Percentiles rank a stretch among this genome's conserved stretches.
Conservation (phyloP, 257 asterid genomes). For the Schizonepeta tenuifolia region DNA sequence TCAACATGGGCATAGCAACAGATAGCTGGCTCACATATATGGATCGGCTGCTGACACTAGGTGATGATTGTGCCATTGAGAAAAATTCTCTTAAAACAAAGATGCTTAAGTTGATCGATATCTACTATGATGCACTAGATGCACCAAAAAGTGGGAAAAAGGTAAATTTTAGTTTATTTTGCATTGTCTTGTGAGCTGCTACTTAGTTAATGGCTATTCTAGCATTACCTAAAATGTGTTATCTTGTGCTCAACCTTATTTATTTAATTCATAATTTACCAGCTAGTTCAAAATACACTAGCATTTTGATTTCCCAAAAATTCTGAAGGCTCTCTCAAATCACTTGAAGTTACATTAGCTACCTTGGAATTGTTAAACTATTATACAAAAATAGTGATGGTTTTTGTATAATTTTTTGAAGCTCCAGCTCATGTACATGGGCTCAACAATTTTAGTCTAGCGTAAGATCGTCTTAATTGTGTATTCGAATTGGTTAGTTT, state of each 20-base stretch:
- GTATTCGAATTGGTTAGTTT: not conserved
- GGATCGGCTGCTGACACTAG: conserved; percentile 69
- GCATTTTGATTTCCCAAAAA: not conserved
- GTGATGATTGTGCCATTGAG: conserved; percentile 48
- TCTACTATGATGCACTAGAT: conserved; percentile 86
- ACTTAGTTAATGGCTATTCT: not conserved
- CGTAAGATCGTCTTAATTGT: not conserved
- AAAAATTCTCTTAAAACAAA: conserved; percentile 41
- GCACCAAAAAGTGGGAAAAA: conserved; percentile 89
- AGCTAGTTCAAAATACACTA: not conserved
- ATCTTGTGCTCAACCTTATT: not conserved
- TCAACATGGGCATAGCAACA: conserved; percentile 61
- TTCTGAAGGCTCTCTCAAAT: not conserved
- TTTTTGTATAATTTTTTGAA: not conserved
- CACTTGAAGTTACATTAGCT: not conserved
- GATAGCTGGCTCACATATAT: conserved; percentile 73
- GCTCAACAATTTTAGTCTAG: not conserved
- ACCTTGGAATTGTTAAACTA: not conserved
- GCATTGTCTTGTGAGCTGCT: not conserved
- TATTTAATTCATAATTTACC: not conserved
- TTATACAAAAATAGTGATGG: not conserved
- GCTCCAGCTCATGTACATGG: not conserved
- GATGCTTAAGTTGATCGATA: conserved; percentile 57
- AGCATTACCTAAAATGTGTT: not conserved
- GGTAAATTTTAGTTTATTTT: conserved; percentile 41